Base-by-base conservation (phyloP, 2,329 filamentous ascomycete species). In the Mariannaea elegans region DNA sequence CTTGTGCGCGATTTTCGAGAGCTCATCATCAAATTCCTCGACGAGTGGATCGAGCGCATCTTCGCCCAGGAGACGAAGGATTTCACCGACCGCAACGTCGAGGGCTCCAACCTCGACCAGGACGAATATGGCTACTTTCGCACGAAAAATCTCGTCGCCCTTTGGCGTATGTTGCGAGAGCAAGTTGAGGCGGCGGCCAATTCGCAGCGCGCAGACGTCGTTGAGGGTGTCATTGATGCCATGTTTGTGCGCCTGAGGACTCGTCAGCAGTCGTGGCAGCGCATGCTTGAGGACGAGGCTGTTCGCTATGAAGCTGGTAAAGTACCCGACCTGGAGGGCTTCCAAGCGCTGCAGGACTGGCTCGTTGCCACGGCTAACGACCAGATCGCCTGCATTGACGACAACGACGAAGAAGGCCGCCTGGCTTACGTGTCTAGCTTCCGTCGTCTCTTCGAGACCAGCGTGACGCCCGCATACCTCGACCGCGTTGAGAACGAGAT, bases 1-100 rank as follows among this genome's bases (percentile, higher is more conserved):
- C 84, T 99, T 14, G 92, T 99, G 53, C 90, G 93, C 51, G 94
- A 97, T 74, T 99, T 97, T 84, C 88, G 94, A 61, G 90, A 93
- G 73, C 90, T 98, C 73, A 98, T 99, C 75, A 95, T 97, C 77
- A 92, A 91, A 73, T 94, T 93, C 62, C 89, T 99, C 59, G 94
- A 97, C 75, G 92, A 98, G 80, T 99, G 95, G 94, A 97, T 98
- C 83, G 92, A 96, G 64, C 89, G 93, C 58, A 97, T 99, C 76
- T 93, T 92, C 70, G 84, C 83, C 8, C 89, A 92, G 42, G 96
- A 99, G 77, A 86, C 85, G 71, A 90, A 89, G 69, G 90, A 92
- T 67, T 96, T 99, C 76, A 81, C 87, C 46, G 88, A 93, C 56
- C 88, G 94, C 63, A 89, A 88, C 67, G 84, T 89, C 59, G 91